Conservation (phyloP, 2,329 filamentous ascomycete species). For the Fusarium poae region DNA sequence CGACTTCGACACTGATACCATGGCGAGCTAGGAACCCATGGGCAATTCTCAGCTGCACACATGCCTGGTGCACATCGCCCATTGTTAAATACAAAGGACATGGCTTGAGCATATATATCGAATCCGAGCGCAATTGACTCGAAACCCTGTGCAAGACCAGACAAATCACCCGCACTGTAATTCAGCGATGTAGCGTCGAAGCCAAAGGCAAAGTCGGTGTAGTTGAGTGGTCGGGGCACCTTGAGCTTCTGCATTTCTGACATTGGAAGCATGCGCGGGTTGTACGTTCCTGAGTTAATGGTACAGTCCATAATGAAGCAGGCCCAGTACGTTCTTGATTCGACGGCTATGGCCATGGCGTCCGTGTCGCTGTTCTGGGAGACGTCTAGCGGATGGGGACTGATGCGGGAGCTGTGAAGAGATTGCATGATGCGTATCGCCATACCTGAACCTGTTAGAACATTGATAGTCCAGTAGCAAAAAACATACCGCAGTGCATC, state of each 20-base stretch:
- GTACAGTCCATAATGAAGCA: constrained; percentile 62
- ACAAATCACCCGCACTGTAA: neutral
- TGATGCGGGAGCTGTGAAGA: constrained; percentile 41
- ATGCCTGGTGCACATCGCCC: constrained; percentile 58
- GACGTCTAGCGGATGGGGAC: constrained; percentile 33
- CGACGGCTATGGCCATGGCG: constrained; percentile 46
- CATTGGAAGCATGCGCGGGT: constrained; percentile 55
- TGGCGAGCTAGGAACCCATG: constrained; percentile 54
- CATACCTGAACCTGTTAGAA: constrained; percentile 21
- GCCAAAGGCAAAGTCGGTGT: constrained; percentile 58
- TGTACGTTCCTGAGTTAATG: constrained; percentile 58
- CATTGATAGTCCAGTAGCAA: rapidly evolving
- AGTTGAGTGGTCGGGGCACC: constrained; percentile 50
- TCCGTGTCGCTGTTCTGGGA: constrained; percentile 30
- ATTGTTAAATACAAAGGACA: constrained; percentile 59
- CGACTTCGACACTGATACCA: constrained; percentile 52
- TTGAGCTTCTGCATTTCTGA: constrained; percentile 53
- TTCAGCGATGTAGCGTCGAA: constrained; percentile 20
- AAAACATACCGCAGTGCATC: constrained; percentile 52
- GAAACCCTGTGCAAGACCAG: constrained; percentile 33
- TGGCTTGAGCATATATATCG: constrained; percentile 59
- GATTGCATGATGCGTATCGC: constrained; percentile 47
- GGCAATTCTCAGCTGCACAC: constrained; percentile 55
- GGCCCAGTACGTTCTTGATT: constrained; percentile 60
- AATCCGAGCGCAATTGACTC: constrained; percentile 59